phyloP scores from a whole-genome alignment of 805 yeast species.

The Ogataea glucozyma region DNA sequence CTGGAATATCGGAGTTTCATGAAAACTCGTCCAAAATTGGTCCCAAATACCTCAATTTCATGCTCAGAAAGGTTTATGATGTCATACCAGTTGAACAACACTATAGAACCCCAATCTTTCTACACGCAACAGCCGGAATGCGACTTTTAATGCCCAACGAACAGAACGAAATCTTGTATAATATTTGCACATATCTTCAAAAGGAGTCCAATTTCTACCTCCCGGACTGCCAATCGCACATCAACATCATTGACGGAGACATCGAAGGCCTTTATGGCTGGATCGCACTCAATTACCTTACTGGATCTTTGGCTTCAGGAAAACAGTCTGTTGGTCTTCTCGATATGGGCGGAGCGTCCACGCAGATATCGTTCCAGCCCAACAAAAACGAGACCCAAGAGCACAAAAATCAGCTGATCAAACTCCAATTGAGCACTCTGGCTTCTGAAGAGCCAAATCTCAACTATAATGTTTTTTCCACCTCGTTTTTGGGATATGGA shows the following conservation, averaged over 20 bases:
- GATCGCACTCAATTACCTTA: conserved; percentile 60
- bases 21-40: conserved; percentile 52
- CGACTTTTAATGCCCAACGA: conserved; percentile 54
- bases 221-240: conserved; percentile 62
- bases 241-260: conserved; percentile 63
- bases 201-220: conserved; percentile 50
- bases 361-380: conserved; percentile 67
- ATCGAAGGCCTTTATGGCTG: conserved; percentile 68
- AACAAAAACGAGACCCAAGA: conserved; percentile 44
- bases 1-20: conserved; percentile 57
- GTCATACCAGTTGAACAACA: conserved; percentile 63
- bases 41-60: conserved; percentile 47
- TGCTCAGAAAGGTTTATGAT: conserved; percentile 49
- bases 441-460: conserved; percentile 29
- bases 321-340: conserved; percentile 52
- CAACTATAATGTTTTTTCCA: conserved; percentile 49
- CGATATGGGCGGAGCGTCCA: conserved; percentile 67
- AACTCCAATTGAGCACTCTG: conserved; percentile 42
- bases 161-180: conserved; percentile 42
- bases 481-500: conserved; percentile 62
- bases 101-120: conserved; percentile 61
- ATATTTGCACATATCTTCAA: conserved; percentile 51
- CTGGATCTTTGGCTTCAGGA: conserved; percentile 42
- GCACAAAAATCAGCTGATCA: conserved; percentile 48
- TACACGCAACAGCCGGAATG: conserved; percentile 75